Evolutionary conservation across 1,284 basidiomycete species (phyloP), one percentile per base, ranked within the genome.

Genomic region (Tausonia pullulans): DNA sequence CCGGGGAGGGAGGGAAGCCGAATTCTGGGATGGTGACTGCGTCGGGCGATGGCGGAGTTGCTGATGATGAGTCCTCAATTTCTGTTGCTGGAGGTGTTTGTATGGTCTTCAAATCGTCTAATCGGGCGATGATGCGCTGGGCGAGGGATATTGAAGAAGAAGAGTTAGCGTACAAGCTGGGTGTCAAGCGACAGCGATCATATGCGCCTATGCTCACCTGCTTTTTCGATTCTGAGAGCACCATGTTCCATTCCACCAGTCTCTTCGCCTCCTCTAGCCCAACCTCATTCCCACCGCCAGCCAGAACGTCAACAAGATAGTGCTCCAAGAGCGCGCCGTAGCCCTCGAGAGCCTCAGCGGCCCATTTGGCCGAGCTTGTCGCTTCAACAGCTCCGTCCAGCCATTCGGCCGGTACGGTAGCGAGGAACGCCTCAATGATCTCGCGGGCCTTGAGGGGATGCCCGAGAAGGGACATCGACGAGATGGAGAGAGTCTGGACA

Each of bases 251-350:
- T 4, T 61, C 60, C 11, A 61, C 8, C 50, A 61, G 39, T 44
- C 60, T 13, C 51, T 53, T 44, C n/a, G 60, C 60, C n/a, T 61
- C 60, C 43, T 61, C 51, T 14, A 50, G 16, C 41, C 54, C 60
- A 2, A 41, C 48, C n/a, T 58, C 57, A 4, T 39, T 46, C 11
- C 45, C 57, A 16, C 57, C 57, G 5, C 48, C 51, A 2, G 60
- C 51, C 14, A 61, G 49, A 4, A 61, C 51, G n/a, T 61, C 60
- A 6, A 61, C 60, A 13, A 61, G 60, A 16, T 61, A 61, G 43
- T 41, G 7, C 50, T 52, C 60, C 60, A 61, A 14, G 13, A 61
- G 49, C 4, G 14, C 60, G 13, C 44, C 60, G 51, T 61, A 61
- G 5, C 60, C 60, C n/a, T 61, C 51, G n/a, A 52, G 27, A 7